Evolutionary conservation across 257 asterid genomes (phyloP).

Genomic region (Solanum appendiculatum): DNA sequence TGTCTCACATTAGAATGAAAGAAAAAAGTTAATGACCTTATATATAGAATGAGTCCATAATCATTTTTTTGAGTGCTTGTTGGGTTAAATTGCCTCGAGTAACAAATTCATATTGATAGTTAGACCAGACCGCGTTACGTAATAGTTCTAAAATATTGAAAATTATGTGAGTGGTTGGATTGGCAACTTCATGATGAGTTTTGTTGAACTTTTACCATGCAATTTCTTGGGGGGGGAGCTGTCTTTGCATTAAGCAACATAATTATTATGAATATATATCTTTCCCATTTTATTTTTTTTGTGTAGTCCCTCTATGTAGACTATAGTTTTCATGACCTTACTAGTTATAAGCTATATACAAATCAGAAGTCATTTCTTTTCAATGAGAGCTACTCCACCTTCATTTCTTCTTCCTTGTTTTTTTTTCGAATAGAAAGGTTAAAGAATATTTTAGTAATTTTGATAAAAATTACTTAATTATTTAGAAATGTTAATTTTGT

Average conservation of each 20-base stretch:
- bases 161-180: neutral
- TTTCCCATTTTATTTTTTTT: neutral
- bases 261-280: neutral
- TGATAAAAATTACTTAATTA: too few species aligned
- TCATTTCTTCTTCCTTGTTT: neutral
- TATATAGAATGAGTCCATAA: neutral
- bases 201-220: neutral
- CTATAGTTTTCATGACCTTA: neutral
- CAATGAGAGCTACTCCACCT: neutral
- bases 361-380: neutral
- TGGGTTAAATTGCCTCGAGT: too few species aligned
- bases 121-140: neutral
- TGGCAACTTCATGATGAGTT: neutral
- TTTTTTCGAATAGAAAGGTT: too few species aligned
- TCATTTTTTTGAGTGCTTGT: too few species aligned
- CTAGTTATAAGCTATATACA: neutral
- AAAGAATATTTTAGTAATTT: too few species aligned
- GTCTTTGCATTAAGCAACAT: neutral
- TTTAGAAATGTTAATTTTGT: too few species aligned
- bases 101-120: neutral
- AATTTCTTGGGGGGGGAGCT: neutral
- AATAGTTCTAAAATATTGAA: neutral
- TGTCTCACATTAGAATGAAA: neutral
- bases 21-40: neutral
- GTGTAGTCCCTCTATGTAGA: neutral